Percentiles rank a stretch among this genome's conserved stretches.
Conservation (phyloP, 495 filamentous ascomycete genomes). For the Pyronema domesticum region DNA sequence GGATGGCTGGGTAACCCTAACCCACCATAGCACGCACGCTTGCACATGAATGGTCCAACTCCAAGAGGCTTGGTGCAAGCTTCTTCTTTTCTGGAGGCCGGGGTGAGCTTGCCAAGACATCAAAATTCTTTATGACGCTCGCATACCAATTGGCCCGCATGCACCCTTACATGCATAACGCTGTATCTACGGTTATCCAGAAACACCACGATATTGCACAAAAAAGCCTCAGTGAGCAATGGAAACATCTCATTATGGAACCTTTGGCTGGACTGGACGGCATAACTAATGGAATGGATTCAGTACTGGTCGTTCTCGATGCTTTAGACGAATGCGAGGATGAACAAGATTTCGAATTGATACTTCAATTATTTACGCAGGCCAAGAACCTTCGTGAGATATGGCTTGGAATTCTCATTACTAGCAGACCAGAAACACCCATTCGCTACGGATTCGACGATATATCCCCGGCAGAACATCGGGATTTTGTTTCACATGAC, state of each 20-base stretch:
- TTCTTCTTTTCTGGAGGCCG: background rate
- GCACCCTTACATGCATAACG: background rate
- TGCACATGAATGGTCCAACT: no score
- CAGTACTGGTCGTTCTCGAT: conserved; percentile 22
- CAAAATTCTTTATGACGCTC: conserved; percentile 12
- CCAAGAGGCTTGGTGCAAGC: no score
- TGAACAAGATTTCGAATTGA: conserved; percentile 12
- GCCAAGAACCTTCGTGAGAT: conserved; percentile 7
- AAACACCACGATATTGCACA: conserved; percentile 5
- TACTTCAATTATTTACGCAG: conserved; percentile 21
- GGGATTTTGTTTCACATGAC: no score
- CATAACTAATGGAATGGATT: background rate
- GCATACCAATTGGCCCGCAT: conserved; percentile 5
- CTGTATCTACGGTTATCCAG: conserved; percentile 6
- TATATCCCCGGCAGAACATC: conserved; percentile 15
- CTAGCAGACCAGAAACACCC: conserved; percentile 25
- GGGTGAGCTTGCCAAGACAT: background rate
- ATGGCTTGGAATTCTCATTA: conserved; percentile 22
- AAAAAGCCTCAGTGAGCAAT: conserved; percentile 5
- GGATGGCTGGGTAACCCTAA: no score
- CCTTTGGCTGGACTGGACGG: conserved; percentile 8
- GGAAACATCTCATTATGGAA: conserved; percentile 8
- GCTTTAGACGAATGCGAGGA: conserved; percentile 26
- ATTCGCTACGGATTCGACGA: conserved; percentile 17
- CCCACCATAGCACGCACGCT: no score